Evolutionary conservation across 2,329 filamentous ascomycete species (phyloP).

Genomic region (Falciphora oryzae): DNA sequence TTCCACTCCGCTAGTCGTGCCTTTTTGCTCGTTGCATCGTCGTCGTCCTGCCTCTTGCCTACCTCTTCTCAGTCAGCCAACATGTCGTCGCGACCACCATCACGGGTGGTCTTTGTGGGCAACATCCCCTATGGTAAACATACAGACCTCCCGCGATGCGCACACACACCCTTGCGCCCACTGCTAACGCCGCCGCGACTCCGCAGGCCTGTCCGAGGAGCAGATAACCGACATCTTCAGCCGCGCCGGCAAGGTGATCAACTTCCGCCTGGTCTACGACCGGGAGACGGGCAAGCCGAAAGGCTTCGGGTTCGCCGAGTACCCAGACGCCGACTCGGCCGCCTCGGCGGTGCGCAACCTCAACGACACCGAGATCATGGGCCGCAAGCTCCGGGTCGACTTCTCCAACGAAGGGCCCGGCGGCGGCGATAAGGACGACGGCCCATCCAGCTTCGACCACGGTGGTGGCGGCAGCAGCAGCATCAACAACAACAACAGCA

Average conservation of each 20-base stretch:
- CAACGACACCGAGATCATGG: constrained; percentile 94
- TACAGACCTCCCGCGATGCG: neutral
- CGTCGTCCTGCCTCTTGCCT: neutral
- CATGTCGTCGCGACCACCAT: constrained; percentile 71
- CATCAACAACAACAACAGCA: neutral
- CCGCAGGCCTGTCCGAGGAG: constrained; percentile 85
- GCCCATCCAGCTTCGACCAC: constrained; percentile 6
- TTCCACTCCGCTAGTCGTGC: too few species aligned
- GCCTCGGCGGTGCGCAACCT: constrained; percentile 92
- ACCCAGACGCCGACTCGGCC: constrained; percentile 80
- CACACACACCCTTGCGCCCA: too few species aligned
- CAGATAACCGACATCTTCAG: constrained; percentile 93
- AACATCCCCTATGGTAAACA: constrained; percentile 74
- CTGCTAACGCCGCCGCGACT: constrained; percentile 1
- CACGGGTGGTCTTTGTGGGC: constrained; percentile 76
- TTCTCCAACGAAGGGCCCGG: constrained; percentile 78
- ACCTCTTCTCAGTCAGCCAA: constrained; percentile 23
- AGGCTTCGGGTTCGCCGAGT: constrained; percentile 95
- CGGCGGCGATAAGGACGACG: constrained; percentile 52
- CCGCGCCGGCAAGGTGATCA: constrained; percentile 82
- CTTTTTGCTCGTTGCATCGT: neutral
- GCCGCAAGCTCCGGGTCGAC: constrained; percentile 87
- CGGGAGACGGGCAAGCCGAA: constrained; percentile 91
- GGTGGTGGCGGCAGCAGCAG: neutral
- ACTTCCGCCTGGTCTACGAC: constrained; percentile 92